Conservation (phyloP, 768 basidiomycete species). For the Pisolithus albus region DNA sequence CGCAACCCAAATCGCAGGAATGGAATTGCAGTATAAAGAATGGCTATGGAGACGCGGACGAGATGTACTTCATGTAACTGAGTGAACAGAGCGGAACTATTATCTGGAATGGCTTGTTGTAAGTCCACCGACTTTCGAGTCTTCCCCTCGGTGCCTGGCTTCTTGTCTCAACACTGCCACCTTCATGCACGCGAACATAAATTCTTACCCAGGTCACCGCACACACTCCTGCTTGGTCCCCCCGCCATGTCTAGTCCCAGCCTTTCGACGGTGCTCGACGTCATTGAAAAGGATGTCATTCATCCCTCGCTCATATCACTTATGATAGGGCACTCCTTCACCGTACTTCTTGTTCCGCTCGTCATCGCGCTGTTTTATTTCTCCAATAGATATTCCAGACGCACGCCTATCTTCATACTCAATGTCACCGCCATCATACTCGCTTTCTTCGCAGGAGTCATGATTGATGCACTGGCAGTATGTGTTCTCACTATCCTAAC, state of each 20-base stretch:
- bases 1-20: no score
- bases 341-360: slow-evolving; percentile 26
- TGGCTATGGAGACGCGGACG: no score
- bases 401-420: slow-evolving; percentile 24
- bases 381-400: slow-evolving; percentile 20
- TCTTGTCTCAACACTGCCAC: no score
- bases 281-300: slow-evolving; percentile 5
- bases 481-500: not conserved
- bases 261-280: not conserved
- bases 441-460: slow-evolving; percentile 14
- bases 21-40: no score
- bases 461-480: slow-evolving; percentile 18
- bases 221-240: no score
- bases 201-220: no score
- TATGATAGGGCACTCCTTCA: slow-evolving; percentile 26
- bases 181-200: no score
- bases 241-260: not conserved
- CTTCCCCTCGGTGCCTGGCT: no score
- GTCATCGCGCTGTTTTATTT: slow-evolving; percentile 25
- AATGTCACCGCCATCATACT: slow-evolving; percentile 18
- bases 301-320: slow-evolving; percentile 17
- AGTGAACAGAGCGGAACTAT: no score
- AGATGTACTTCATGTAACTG: no score
- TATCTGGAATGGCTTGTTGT: no score
- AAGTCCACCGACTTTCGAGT: no score